Evolutionary conservation across 495 filamentous ascomycete species (phyloP), one percentile per base, ranked within the genome.

Genomic region (Penicillium silybi): DNA sequence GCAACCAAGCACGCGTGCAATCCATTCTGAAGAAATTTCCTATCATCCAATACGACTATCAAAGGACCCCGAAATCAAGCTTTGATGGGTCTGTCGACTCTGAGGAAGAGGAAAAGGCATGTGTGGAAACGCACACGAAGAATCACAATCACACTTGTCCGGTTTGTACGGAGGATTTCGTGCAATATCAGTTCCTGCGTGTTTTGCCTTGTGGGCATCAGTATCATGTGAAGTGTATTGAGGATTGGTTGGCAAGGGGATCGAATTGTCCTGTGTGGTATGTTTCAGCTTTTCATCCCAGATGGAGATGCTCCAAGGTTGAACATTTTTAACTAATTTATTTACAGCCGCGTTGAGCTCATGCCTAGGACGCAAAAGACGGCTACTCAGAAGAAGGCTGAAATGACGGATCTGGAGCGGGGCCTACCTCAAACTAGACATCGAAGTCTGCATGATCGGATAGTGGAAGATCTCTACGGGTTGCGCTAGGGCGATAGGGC

Each of bases 101-200:
- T 23, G 22, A 7, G 2, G 13, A 26, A 0, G 50, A 46, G 6
- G 42, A 43, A 20, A 16, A 26, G 22, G 22, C 8, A 1, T 39
- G 11, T 2, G 16, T 35, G 16, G 35, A 41, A n/a, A n/a, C n/a
- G 13, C 40, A 34, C 2, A 20, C 16, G 42, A 25, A n/a, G n/a
- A n/a, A n/a, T n/a, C 16, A 20, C n/a, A 42, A 42, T 35, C 34
- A 44, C 1, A 37, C 8, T 13, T 53, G 50, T 42, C 34, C 50
- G 15, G 47, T 53, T 11, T 53, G 50, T 22, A 53, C 50, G 15
- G 50, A 53, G 4, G 50, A 53, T 20, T 53, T 53, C 26, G 38
- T 47, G 10, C 37, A 47, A 16, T 37, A 37, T 37, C 50, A 47
- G 34, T 27, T 53, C 4, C 25, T 53, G 18, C 50, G 50, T 22